These are phyloP conservation scores for Aspergillus affinis DNA, from an alignment of 495 filamentous ascomycete species.

Conservation along the genomic window DNA sequence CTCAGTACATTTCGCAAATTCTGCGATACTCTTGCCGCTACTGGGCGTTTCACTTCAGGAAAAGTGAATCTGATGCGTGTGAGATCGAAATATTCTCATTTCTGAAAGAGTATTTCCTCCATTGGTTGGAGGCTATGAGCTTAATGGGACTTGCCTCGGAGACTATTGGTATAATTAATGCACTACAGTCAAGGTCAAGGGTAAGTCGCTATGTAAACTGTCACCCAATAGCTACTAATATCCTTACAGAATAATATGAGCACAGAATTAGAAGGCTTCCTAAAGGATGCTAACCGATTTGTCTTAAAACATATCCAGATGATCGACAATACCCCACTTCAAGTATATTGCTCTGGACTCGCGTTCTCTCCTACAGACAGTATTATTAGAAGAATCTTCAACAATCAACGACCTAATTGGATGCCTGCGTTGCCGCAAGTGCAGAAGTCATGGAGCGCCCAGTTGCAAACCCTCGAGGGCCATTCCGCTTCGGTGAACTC, in stretches of 20 bases:
- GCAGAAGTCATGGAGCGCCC: no score
- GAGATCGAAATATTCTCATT: conserved; percentile 32
- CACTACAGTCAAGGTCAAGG: background rate
- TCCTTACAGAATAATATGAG: conserved; percentile 11
- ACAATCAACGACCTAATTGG: no score
- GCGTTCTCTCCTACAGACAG: no score
- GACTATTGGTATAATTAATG: conserved; percentile 8
- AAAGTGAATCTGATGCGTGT: conserved; percentile 21
- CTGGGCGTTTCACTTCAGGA: conserved; percentile 40
- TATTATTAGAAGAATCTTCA: no score
- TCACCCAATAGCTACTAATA: no score
- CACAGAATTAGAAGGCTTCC: conserved; percentile 19
- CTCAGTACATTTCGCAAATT: conserved; percentile 22
- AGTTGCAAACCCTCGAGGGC: no score
- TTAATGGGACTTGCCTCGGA: conserved; percentile 32
- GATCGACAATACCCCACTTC: conserved; percentile 27
- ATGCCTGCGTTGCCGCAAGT: no score
- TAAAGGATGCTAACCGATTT: no score
- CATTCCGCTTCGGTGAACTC: no score
- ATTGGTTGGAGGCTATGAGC: conserved; percentile 44
- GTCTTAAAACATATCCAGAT: conserved; percentile 24
- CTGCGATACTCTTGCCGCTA: conserved; percentile 42
- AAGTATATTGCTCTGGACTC: no score
- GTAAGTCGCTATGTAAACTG: conserved; percentile 1
- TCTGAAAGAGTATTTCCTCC: conserved; percentile 41